Base-by-base conservation (phyloP, 192 early-diverging fungal genomes). In the Coemansia sp. region DNA sequence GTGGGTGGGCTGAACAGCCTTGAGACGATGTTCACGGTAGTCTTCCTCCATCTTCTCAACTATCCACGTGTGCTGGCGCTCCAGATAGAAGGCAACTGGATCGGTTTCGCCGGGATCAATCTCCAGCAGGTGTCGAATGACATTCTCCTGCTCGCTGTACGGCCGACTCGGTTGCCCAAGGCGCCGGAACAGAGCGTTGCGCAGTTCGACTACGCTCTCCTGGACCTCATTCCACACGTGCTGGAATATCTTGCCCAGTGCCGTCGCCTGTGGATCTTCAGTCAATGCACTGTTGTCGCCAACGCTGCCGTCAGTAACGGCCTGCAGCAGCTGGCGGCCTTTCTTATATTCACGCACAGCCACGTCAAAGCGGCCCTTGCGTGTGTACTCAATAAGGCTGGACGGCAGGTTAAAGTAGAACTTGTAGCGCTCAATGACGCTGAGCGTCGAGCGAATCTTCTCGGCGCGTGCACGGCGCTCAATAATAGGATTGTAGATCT, bases 391-490 rank as follows among this genome's bases (percentile, higher is more conserved):
- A 50, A 87, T 86, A 17, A 99, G 78, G 37, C 86, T 92, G 48
- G 88, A 90, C 6, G 97, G 94, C n/a, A 99, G 71, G 67, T 94
- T 96, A 72, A 99, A 98, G 71, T 96, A 95, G 74, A 98, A 94
- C 66, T 93, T 91, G 85, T 94, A 99, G 48, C 93, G 86, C 66
- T 95, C 92, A n/a, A 99, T 82, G n/a, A 98, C 80, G 43, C 82
- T 86, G 9, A 99, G 86, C 4, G 97, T 93, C 8, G 86, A 87
- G 8, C 93, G 86, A n/a, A 99, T 88, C 79, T 93, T 92, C 59
- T 95, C 96, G 1, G 91, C 91, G 51, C 92, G 91, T 16, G 83
- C 85, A 31, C 94, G 85, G 9, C 94, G 78, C 50, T 93, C 89
- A 8, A 98, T 72, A 17, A 98, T 85, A 1, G 95, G 95, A 8